Conservation (phyloP, 305 asterid genomes). For the Solanum chacoense region DNA sequence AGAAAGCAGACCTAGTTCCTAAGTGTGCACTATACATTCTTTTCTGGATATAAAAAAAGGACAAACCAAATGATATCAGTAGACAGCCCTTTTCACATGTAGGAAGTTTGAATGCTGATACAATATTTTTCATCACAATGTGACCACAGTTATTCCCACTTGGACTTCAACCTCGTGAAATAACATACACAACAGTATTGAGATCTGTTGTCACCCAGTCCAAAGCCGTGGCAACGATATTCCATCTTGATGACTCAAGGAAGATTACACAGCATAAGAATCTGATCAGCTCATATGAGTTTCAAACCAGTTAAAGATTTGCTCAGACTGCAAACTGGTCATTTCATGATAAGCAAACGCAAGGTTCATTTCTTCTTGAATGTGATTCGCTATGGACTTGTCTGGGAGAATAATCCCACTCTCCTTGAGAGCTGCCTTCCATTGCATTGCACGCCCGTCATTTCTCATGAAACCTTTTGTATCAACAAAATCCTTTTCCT, state of each 20-base stretch:
- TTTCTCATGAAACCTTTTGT: constrained; percentile 71
- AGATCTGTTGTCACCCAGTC: not conserved
- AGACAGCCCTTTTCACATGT: not conserved
- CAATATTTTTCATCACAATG: not conserved
- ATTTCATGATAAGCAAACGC: constrained; percentile 93
- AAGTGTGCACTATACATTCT: not conserved
- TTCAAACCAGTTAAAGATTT: constrained; percentile 79
- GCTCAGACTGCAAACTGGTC: constrained; percentile 78
- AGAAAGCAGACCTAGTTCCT: not conserved
- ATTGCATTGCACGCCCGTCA: constrained; percentile 70
- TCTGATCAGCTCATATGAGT: constrained; percentile 46
- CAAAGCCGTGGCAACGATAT: not conserved
- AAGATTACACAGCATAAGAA: not conserved
- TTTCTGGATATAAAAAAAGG: not conserved
- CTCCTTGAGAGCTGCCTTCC: constrained; percentile 60
- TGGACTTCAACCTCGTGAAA: not conserved
- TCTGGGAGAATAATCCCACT: constrained; percentile 40
- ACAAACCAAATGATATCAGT: not conserved
- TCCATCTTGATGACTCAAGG: not conserved
- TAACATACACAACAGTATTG: not conserved
- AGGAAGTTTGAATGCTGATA: not conserved
- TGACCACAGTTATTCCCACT: not conserved
- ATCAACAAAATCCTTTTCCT: constrained; percentile 57
- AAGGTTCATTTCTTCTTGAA: constrained; percentile 96
- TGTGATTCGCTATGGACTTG: constrained; percentile 47